phyloP scores from a whole-genome alignment of 768 basidiomycete genomes.

The Leccinum pellstonianum region DNA sequence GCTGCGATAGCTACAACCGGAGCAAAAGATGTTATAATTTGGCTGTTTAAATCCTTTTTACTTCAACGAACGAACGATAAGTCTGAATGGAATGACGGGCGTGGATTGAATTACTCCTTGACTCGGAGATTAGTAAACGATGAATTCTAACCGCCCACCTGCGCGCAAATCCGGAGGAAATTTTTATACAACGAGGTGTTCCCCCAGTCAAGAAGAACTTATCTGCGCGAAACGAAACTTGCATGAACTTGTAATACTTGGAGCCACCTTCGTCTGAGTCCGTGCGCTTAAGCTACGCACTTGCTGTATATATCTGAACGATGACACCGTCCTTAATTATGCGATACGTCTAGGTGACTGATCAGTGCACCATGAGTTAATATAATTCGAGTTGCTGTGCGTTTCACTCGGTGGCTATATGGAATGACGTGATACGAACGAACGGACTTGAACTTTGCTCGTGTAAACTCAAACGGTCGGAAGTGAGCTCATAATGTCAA shows the following conservation, averaged over 20 bases:
- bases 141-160: background rate
- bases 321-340: constrained; percentile 17
- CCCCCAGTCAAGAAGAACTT: constrained; percentile 10
- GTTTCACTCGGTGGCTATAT: constrained; percentile 17
- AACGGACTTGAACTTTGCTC: constrained; percentile 27
- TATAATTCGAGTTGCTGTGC: constrained; percentile 18
- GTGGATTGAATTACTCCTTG: constrained; percentile 9
- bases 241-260: background rate
- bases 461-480: constrained; percentile 14
- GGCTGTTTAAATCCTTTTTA: constrained; percentile 7
- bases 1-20: constrained; percentile 13
- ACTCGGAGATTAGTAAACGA: background rate
- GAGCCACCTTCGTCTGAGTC: constrained; percentile 14
- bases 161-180: constrained; percentile 1
- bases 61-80: constrained; percentile 12
- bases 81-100: background rate
- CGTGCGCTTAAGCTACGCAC: constrained; percentile 25
- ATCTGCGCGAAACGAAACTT: background rate
- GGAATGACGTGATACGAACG: constrained; percentile 30
- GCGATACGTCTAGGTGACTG: constrained; percentile 20
- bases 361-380: constrained; percentile 2
- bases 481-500: constrained; percentile 1
- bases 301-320: constrained; percentile 7
- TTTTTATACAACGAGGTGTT: constrained; percentile 12
- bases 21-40: constrained; percentile 9